Evolutionary conservation across 2,329 filamentous ascomycete genomes (phyloP).

Genomic region (Fusarium nodosum): DNA sequence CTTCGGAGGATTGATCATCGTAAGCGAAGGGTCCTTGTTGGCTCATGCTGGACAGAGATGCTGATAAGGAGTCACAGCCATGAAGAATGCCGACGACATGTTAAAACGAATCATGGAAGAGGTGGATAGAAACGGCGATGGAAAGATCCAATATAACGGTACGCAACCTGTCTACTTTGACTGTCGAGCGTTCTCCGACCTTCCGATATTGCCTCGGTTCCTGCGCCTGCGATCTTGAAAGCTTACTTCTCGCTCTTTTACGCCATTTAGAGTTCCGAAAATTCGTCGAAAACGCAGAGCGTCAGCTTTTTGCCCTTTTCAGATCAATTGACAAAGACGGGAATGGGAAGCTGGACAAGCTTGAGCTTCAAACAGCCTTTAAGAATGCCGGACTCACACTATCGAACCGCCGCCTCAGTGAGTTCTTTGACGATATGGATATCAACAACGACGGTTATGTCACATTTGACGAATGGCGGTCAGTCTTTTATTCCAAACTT

Average conservation of each 20-base stretch:
- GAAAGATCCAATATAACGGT: slow-evolving; percentile 93
- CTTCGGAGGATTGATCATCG: slow-evolving; percentile 92
- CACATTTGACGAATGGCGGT: slow-evolving; percentile 97
- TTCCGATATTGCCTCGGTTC: slow-evolving; percentile 37
- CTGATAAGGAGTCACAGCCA: slow-evolving; percentile 58
- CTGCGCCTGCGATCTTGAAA: slow-evolving; percentile 20
- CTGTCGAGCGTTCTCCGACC: slow-evolving; percentile 21
- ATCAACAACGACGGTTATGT: slow-evolving; percentile 89
- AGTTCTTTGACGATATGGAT: slow-evolving; percentile 93
- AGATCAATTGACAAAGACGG: slow-evolving; percentile 86
- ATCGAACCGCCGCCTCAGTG: slow-evolving; percentile 79
- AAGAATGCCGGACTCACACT: slow-evolving; percentile 82
- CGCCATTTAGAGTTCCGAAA: slow-evolving; percentile 79
- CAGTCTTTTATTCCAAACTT: slow-evolving; percentile 57
- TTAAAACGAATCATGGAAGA: slow-evolving; percentile 82
- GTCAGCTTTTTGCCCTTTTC: slow-evolving; percentile 85
- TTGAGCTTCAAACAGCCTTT: slow-evolving; percentile 86
- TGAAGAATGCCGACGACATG: slow-evolving; percentile 93
- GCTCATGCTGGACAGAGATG: slow-evolving; percentile 27
- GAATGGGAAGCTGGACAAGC: slow-evolving; percentile 87
- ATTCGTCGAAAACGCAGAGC: slow-evolving; percentile 90
- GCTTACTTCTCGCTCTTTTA: slow-evolving; percentile 40
- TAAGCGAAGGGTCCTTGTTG: slow-evolving; percentile 58
- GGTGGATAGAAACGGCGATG: slow-evolving; percentile 89
- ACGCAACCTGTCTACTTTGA: slow-evolving; percentile 52